Evolutionary conservation across 805 yeast genomes (phyloP).

Genomic region (Ogataea angusta): DNA sequence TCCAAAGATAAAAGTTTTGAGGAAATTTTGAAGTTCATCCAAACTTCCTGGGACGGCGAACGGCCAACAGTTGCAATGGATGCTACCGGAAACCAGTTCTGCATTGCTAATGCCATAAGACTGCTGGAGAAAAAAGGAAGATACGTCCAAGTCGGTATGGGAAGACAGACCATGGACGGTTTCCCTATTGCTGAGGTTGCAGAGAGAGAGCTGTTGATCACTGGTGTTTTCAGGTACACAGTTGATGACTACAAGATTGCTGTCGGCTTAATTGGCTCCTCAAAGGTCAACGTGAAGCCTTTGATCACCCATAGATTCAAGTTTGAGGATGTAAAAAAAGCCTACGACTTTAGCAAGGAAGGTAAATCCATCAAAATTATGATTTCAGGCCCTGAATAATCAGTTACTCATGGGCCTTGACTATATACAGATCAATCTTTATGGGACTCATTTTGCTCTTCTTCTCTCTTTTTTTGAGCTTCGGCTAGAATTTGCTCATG

Average conservation of each 20-base stretch:
- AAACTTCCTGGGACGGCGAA: conserved; percentile 38
- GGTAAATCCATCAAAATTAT: conserved; percentile 76
- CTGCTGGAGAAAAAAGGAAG: conserved; percentile 66
- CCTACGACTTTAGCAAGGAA: conserved; percentile 62
- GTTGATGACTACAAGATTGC: conserved; percentile 75
- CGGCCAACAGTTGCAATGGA: conserved; percentile 61
- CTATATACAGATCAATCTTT: conserved; percentile 2
- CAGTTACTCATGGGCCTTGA: background rate
- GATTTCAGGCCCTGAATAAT: conserved; percentile 71
- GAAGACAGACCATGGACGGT: conserved; percentile 55
- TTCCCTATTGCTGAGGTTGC: conserved; percentile 75
- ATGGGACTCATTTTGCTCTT: background rate
- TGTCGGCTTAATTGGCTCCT: conserved; percentile 60
- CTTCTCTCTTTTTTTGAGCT: conserved; percentile 12
- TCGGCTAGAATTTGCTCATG: conserved; percentile 28
- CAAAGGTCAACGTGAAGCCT: conserved; percentile 61
- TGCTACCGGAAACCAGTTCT: conserved; percentile 79
- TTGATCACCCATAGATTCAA: conserved; percentile 71
- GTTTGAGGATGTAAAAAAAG: conserved; percentile 71
- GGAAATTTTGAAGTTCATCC: conserved; percentile 36
- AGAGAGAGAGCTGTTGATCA: conserved; percentile 63
- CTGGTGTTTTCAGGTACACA: conserved; percentile 79
- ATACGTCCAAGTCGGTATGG: conserved; percentile 85
- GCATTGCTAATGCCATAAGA: conserved; percentile 66
- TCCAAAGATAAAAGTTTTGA: conserved; percentile 45